phyloP scores from a whole-genome alignment of 2,329 filamentous ascomycete species.

The Aspergillus sp. region DNA sequence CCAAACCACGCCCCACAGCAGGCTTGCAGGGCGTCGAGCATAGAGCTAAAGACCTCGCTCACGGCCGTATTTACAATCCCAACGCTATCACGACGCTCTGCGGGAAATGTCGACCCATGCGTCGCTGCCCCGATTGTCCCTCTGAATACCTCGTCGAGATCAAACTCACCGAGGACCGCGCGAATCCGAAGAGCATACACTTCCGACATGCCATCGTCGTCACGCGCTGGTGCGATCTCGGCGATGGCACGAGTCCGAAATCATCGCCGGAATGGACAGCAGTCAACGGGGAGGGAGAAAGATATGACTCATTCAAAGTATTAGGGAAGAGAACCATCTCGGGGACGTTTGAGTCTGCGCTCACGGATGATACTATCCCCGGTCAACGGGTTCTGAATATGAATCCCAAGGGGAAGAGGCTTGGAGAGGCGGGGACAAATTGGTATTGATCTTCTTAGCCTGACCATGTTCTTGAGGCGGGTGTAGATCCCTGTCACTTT shows the following conservation, averaged over 20 bases:
- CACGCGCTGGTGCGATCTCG: conserved; percentile 57
- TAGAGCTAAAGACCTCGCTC: conserved; percentile 30
- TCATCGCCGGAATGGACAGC: conserved; percentile 50
- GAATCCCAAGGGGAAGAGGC: conserved; percentile 50
- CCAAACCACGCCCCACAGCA: conserved; percentile 34
- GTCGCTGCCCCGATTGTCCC: conserved; percentile 56
- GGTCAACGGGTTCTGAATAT: conserved; percentile 52
- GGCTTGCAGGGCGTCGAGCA: conserved; percentile 38
- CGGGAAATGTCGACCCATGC: conserved; percentile 51
- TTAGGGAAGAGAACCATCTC: conserved; percentile 52
- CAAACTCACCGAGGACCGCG: conserved; percentile 51
- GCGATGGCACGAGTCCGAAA: conserved; percentile 46
- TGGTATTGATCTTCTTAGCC: conserved; percentile 49
- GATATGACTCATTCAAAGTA: conserved; percentile 49
- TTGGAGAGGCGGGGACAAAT: conserved; percentile 49
- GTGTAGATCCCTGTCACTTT: not conserved
- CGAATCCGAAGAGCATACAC: conserved; percentile 29
- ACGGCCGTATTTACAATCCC: conserved; percentile 21
- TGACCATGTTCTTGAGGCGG: not conserved
- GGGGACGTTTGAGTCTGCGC: conserved; percentile 53
- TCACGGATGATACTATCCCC: conserved; percentile 49
- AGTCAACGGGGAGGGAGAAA: conserved; percentile 41
- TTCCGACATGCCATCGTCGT: conserved; percentile 57
- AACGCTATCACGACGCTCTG: conserved; percentile 47
- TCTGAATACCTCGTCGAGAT: conserved; percentile 58